Base-by-base conservation (phyloP, 495 filamentous ascomycete species). In the Penicillium pulvis region DNA sequence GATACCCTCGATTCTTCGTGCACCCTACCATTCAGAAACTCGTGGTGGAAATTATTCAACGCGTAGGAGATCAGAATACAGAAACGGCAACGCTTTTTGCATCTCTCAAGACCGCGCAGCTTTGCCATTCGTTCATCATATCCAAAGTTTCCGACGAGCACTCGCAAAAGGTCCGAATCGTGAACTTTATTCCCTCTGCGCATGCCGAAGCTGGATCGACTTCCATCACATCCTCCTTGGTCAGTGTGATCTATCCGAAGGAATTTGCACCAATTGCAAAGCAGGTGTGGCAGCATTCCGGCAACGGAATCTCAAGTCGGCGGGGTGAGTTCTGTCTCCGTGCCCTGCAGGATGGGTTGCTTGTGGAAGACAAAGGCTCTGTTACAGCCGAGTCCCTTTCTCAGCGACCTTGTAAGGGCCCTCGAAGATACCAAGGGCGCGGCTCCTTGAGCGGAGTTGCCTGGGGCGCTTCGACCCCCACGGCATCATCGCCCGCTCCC, bases 1-100 rank as follows among this genome's bases (percentile, higher is more conserved):
- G 94, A 42, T 98, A 98, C 75, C 94, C 94, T 57, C 83, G 93
- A 53, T 98, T 98, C 77, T 97, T 96, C 76, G 86, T 98, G 51
- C 90, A 98, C 71, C 87, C 85, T 63, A 83, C 78, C 62, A 97
- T 98, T 59, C 82, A 87, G 64, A 81, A 83, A 24, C 88, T 98
- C 54, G 86, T 85, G 30, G 69, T 72, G 31, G 84, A 89, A 49
- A 81, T 97, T 26, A 71, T 90, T n/a, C 73, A 77, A 28, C 81
- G 78, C 48, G 79, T 86, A 67, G 92, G 90, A 7, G 71, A 72
- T 33, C 70, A 82, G 0, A 67, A 75, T 4, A 78, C 71, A 10
- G 86, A 93, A 57, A 77, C 84, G 48, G 88, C 91, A 11, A 90
- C 93, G 71, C 75, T 97, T 3, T 94, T 97, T 63, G 89, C 94